Evolutionary conservation across 768 basidiomycete species (phyloP).

Genomic region (Leccinum ochraceum): DNA sequence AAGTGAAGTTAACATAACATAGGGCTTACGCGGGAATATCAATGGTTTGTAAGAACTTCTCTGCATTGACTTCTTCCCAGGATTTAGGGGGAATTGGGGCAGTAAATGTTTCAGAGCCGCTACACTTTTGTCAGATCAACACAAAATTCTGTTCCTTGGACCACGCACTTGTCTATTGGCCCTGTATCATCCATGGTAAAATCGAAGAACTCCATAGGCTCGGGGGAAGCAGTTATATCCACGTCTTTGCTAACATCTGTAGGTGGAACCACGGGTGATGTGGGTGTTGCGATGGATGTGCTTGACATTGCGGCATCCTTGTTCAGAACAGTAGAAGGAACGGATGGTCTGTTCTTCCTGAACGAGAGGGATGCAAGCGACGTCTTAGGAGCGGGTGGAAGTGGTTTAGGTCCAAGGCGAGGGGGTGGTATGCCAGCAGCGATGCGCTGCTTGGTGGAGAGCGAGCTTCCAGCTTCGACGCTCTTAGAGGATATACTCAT

Average conservation of each 20-base stretch:
- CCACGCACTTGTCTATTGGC: conserved; percentile 18
- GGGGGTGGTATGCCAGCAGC: conserved; percentile 41
- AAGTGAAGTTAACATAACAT: background rate
- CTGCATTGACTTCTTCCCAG: conserved; percentile 22
- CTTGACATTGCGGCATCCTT: conserved; percentile 14
- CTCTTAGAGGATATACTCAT: conserved; percentile 25
- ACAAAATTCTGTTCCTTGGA: background rate
- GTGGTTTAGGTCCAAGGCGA: conserved; percentile 36
- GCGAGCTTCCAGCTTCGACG: conserved; percentile 35
- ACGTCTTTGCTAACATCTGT: background rate
- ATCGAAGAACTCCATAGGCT: conserved; percentile 24
- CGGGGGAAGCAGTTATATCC: conserved; percentile 15
- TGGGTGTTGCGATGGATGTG: conserved; percentile 3
- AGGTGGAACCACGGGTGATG: conserved; percentile 13
- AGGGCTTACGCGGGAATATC: conserved; percentile 27
- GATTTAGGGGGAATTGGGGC: conserved; percentile 21
- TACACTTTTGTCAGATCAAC: background rate
- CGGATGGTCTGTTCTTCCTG: conserved; percentile 41
- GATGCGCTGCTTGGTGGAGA: conserved; percentile 54
- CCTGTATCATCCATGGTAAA: conserved; percentile 7
- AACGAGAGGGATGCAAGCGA: conserved; percentile 40
- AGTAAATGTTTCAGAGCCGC: conserved; percentile 8
- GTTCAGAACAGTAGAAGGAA: conserved; percentile 6
- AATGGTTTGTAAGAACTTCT: conserved; percentile 29
- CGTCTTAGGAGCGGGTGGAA: conserved; percentile 23